phyloP scores from a whole-genome alignment of 2,329 filamentous ascomycete genomes.

The Periconia macrospinosa region DNA sequence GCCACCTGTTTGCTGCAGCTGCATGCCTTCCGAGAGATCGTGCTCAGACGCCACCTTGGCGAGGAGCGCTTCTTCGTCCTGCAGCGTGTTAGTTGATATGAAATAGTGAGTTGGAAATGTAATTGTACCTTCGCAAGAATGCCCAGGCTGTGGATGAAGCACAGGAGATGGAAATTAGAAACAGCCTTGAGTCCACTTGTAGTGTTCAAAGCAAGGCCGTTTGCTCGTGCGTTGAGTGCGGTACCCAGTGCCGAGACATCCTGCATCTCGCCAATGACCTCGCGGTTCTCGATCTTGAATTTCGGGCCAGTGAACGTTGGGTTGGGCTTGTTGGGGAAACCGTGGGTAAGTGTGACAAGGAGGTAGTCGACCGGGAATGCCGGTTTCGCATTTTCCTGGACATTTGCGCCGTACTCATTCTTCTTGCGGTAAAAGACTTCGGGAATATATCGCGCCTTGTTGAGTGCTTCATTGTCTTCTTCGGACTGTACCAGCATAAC shows the following conservation, averaged over 20 bases:
- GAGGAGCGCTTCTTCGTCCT: slow-evolving; percentile 89
- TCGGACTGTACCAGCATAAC: slow-evolving; percentile 95
- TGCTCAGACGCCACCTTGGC: slow-evolving; percentile 82
- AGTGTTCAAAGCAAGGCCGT: slow-evolving; percentile 57
- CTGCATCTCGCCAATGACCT: slow-evolving; percentile 82
- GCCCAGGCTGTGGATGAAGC: slow-evolving; percentile 78
- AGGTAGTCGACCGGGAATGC: slow-evolving; percentile 96
- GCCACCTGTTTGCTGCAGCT: slow-evolving; percentile 82
- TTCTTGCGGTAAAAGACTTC: slow-evolving; percentile 95
- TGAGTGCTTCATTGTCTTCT: slow-evolving; percentile 74
- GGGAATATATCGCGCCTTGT: slow-evolving; percentile 83
- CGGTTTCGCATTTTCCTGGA: slow-evolving; percentile 96
- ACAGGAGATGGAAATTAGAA: slow-evolving; percentile 94
- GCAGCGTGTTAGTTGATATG: slow-evolving; percentile 16
- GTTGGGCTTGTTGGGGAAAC: slow-evolving; percentile 80
- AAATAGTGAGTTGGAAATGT: background rate
- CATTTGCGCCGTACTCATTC: slow-evolving; percentile 95
- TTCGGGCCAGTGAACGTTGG: slow-evolving; percentile 72
- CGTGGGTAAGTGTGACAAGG: slow-evolving; percentile 92
- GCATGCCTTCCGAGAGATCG: slow-evolving; percentile 77
- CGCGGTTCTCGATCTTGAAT: slow-evolving; percentile 92
- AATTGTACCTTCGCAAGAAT: slow-evolving; percentile 77
- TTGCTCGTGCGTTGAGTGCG: slow-evolving; percentile 65
- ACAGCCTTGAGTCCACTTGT: slow-evolving; percentile 67
- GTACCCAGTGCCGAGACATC: slow-evolving; percentile 70